Conservation (phyloP, 2,329 filamentous ascomycete species). For the Alternaria sp. region DNA sequence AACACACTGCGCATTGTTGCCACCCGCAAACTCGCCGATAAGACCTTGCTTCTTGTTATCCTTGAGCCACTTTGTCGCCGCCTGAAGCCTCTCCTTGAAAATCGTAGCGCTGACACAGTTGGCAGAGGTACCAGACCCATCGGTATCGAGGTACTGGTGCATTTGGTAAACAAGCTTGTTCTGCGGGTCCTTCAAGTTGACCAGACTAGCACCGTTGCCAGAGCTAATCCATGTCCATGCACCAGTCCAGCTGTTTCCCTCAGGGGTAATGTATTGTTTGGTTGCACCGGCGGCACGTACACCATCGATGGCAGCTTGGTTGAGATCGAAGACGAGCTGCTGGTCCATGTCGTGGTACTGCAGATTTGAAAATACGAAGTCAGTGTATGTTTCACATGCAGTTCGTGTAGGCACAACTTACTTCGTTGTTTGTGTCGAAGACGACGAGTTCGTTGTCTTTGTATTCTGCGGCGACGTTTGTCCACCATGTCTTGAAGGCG, state of each 20-base stretch:
- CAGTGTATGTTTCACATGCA: too few species aligned
- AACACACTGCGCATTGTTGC: conserved; percentile 61
- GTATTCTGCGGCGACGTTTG: conserved; percentile 52
- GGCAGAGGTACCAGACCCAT: conserved; percentile 62
- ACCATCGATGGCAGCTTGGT: conserved; percentile 59
- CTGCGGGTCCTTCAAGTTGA: conserved; percentile 60
- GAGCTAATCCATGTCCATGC: conserved; percentile 60
- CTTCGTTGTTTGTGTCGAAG: conserved; percentile 60
- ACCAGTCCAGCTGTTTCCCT: conserved; percentile 62
- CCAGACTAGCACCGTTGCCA: conserved; percentile 57
- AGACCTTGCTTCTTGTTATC: conserved; percentile 62
- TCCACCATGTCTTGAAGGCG: conserved; percentile 57
- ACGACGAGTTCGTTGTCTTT: conserved; percentile 55
- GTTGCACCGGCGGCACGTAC: conserved; percentile 56
- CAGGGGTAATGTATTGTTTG: conserved; percentile 67
- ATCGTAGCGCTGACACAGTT: conserved; percentile 64
- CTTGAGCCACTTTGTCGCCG: conserved; percentile 64
- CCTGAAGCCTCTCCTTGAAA: conserved; percentile 60
- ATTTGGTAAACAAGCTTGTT: conserved; percentile 68
- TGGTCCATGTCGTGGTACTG: conserved; percentile 56
- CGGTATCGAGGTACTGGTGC: conserved; percentile 69
- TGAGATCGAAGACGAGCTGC: conserved; percentile 56
- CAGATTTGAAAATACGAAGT: too few species aligned
- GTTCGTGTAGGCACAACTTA: too few species aligned
- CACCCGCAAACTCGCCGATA: conserved; percentile 65